phyloP scores from a whole-genome alignment of 192 early-diverging fungal genomes.

The Obelidium mucronatum region DNA sequence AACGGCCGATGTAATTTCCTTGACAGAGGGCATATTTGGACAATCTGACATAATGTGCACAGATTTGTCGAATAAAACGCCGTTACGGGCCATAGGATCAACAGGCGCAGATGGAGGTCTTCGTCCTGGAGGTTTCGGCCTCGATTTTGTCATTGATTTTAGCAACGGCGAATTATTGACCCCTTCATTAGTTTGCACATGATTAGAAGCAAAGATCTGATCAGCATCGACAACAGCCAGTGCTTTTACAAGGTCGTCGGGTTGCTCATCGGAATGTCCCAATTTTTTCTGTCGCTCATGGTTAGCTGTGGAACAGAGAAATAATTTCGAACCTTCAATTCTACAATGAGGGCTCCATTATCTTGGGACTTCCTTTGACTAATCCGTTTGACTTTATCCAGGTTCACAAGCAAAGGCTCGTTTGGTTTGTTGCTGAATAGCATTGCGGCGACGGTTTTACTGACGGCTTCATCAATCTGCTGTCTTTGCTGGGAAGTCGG shows the following conservation, averaged over 20 bases:
- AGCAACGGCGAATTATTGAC: not conserved
- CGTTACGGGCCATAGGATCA: not conserved
- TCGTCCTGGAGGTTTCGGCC: conserved; percentile 32
- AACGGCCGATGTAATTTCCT: too few species aligned
- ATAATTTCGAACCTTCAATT: conserved; percentile 21
- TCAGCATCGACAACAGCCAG: not conserved
- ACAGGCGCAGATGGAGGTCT: conserved; percentile 8
- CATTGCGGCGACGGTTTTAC: conserved; percentile 20
- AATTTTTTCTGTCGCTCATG: conserved; percentile 5
- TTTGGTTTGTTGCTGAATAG: conserved; percentile 7
- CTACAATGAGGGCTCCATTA: not conserved
- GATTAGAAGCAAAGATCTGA: not conserved
- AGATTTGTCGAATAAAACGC: conserved; percentile 4
- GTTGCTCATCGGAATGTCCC: not conserved
- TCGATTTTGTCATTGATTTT: conserved; percentile 18
- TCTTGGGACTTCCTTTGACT: too few species aligned
- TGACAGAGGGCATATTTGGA: not conserved
- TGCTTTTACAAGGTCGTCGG: not conserved
- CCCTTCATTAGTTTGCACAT: too few species aligned
- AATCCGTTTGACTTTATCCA: too few species aligned
- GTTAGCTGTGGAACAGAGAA: too few species aligned
- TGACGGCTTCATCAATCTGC: conserved; percentile 14
- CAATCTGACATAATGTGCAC: not conserved
- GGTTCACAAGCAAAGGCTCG: too few species aligned
- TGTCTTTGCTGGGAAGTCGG: conserved; percentile 13